Percentiles rank a stretch among this genome's conserved stretches.
phyloP scores from a whole-genome alignment of 2,329 filamentous ascomycete species.

The Sclerotiophoma versabilis region DNA sequence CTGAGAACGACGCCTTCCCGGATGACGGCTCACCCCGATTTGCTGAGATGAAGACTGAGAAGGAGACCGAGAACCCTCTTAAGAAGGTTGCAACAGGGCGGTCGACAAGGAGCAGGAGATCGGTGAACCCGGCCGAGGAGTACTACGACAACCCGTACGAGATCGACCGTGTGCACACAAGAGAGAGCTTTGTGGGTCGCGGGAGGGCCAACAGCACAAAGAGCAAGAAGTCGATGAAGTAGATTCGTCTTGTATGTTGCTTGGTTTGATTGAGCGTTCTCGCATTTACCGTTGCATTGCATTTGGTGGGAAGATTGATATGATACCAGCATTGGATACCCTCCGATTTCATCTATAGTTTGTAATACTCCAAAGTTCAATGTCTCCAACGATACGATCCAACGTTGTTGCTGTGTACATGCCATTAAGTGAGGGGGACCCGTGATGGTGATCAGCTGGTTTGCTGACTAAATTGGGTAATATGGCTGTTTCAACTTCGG shows the following conservation, averaged over 20 bases:
- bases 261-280: slow-evolving; percentile 19
- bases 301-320: slow-evolving; percentile 10
- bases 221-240: slow-evolving; percentile 20
- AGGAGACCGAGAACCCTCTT: slow-evolving; percentile 37
- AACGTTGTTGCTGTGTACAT: neutral
- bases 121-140: slow-evolving; percentile 33
- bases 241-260: slow-evolving; percentile 1
- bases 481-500: slow-evolving; percentile 8
- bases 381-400: neutral
- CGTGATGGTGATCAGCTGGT: neutral
- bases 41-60: slow-evolving; percentile 50
- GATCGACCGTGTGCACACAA: slow-evolving; percentile 57
- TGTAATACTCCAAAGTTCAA: slow-evolving; percentile 15
- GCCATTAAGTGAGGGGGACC: neutral
- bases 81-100: slow-evolving; percentile 42
- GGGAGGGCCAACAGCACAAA: slow-evolving; percentile 27
- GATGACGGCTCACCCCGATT: slow-evolving; percentile 42
- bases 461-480: slow-evolving; percentile 1
- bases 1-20: slow-evolving; percentile 40
- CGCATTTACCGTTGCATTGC: slow-evolving; percentile 17
- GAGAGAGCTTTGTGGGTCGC: slow-evolving; percentile 52
- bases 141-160: slow-evolving; percentile 58
- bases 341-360: slow-evolving; percentile 19
- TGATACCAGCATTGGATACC: slow-evolving; percentile 33
- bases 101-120: slow-evolving; percentile 34